A percentile compares a stretch with the other conserved stretches of the same genome.
Evolutionary conservation across 2,329 filamentous ascomycete species (phyloP).

Genomic region (Trichoderma citrinoviride): DNA sequence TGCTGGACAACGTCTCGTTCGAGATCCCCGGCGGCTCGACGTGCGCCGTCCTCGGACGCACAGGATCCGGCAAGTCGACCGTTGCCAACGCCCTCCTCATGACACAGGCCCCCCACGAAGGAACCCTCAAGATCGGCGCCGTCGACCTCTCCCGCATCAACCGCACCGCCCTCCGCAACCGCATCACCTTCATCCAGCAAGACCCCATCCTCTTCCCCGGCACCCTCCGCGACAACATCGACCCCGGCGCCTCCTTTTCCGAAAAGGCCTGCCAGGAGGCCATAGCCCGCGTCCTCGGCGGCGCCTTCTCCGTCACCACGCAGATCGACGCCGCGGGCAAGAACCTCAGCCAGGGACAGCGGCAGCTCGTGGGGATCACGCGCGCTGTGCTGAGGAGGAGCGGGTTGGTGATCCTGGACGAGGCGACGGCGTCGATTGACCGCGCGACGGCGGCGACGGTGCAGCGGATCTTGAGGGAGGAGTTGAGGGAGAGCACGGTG

Average conservation of each 20-base stretch:
- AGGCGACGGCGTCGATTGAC: constrained; percentile 64
- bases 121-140: constrained; percentile 53
- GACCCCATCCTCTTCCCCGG: constrained; percentile 62
- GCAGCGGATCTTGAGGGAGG: constrained; percentile 55
- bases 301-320: constrained; percentile 25
- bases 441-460: constrained; percentile 56
- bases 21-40: constrained; percentile 65
- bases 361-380: constrained; percentile 60
- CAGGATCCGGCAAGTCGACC: constrained; percentile 84
- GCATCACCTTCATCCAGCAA: constrained; percentile 62
- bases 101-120: constrained; percentile 51
- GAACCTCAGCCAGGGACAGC: constrained; percentile 61
- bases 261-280: constrained; percentile 50
- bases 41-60: constrained; percentile 73
- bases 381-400: constrained; percentile 59
- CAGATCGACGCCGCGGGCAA: constrained; percentile 58
- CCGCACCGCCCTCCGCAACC: constrained; percentile 54
- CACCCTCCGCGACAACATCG: constrained; percentile 62
- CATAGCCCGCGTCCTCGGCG: constrained; percentile 59
- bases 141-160: constrained; percentile 53
- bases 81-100: constrained; percentile 58
- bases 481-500: constrained; percentile 56
- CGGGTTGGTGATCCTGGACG: constrained; percentile 61
- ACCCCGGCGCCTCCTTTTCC: constrained; percentile 60
- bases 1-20: constrained; percentile 66